Percentiles rank a stretch among this genome's conserved stretches.
Evolutionary conservation across 23 red algal species (phyloP).

Genomic region (Gracilaria vermiculophylla): DNA sequence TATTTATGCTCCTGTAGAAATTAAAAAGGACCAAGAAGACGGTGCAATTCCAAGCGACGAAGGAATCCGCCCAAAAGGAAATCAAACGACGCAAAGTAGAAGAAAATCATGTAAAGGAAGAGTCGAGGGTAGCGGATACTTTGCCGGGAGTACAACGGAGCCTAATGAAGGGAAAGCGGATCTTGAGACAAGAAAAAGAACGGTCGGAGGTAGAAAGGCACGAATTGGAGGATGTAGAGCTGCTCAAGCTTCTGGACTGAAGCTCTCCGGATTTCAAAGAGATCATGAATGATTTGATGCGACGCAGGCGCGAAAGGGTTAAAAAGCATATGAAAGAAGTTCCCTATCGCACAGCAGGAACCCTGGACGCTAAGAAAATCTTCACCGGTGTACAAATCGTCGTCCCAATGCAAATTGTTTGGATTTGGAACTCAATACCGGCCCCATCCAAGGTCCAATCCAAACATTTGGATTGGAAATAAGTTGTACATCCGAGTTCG

Average conservation of each 20-base stretch:
- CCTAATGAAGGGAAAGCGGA: neutral
- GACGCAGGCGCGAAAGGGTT: neutral
- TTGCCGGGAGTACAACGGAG: neutral
- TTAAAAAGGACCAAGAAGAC: neutral
- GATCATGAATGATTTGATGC: neutral
- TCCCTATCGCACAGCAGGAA: too few species aligned
- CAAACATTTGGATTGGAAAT: too few species aligned
- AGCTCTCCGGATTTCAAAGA: neutral
- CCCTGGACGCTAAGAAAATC: too few species aligned
- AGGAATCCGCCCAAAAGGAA: neutral
- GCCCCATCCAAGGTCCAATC: too few species aligned
- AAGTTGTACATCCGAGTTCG: too few species aligned
- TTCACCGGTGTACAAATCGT: too few species aligned
- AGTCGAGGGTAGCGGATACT: neutral
- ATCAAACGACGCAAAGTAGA: conserved; percentile 7
- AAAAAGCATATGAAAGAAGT: neutral
- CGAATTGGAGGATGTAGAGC: neutral
- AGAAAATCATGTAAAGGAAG: neutral
- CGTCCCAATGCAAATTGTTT: too few species aligned
- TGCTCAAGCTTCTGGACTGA: conserved; percentile 13
- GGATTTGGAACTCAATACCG: too few species aligned
- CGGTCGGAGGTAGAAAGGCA: neutral
- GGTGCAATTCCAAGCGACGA: neutral
- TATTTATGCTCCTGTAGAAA: too few species aligned
- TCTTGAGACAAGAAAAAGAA: neutral